Base-by-base conservation (phyloP, 495 filamentous ascomycete genomes). In the Penicillium paradoxum region DNA sequence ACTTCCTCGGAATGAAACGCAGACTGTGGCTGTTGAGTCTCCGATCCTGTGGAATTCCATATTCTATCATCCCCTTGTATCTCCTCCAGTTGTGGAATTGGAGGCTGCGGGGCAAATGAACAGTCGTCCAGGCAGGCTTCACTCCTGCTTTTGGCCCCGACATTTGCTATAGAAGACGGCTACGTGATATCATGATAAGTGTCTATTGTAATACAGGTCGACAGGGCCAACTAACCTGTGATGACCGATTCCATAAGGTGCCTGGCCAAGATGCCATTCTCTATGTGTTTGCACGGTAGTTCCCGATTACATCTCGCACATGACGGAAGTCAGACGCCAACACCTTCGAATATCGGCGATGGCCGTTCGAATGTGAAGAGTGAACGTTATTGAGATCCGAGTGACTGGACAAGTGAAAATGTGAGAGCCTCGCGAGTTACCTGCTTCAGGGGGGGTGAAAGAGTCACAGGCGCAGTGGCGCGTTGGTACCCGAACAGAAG, bases 241-340 rank as follows among this genome's bases (percentile, higher is more conserved):
- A 38, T 19, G 37, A 13, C 34, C 15, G 17, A 15, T 17, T 18
- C 17, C 34, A 1, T 19, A 15, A 8, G 15, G 11, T 11, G 9
- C 47, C 56, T 19, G 46, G 56, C 56, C 56, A 55, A 34, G 56
- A 58, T 55, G 51, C 15, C 56, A 55, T 55, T 44, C n/a, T 10
- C n/a, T 38, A 36, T 15, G 17, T 18, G 7, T 21, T 29, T n/a
- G n/a, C 13, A 25, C 29, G 47, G 41, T 44, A 22, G 11, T 21
- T 6, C 9, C 17, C 15, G 15, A 17, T 54, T 24, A 38, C 41
- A 58, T 58, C 22, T 46, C 41, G 40, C n/a, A 2, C 32, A n/a
- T 6, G n/a, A 17, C 19, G 14, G 30, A 9, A 18, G 21, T 7
- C 15, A n/a, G 18, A 15, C 6, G 32, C 33, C 41, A 46, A 45